phyloP scores from a whole-genome alignment of 176 grass and related monocot species.

The Oryza rufipogon region DNA sequence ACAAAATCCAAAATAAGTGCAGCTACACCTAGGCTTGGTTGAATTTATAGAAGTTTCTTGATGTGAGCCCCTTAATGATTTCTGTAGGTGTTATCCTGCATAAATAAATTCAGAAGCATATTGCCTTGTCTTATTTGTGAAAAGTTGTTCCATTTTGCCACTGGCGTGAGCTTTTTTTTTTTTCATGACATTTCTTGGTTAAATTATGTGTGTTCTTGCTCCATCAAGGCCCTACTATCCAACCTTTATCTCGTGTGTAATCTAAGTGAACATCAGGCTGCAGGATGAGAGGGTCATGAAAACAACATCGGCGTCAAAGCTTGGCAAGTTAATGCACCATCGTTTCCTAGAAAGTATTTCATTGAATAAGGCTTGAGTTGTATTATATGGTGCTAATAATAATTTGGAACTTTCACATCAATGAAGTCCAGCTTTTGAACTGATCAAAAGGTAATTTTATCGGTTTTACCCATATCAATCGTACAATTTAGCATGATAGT shows the following conservation, averaged over 20 bases:
- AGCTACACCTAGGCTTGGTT: too few species aligned
- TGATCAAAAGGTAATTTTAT: background rate
- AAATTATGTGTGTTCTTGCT: background rate
- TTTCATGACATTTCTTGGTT: background rate
- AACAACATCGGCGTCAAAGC: background rate
- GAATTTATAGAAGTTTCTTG: too few species aligned
- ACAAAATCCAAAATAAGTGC: background rate
- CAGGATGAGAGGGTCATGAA: conserved; percentile 10
- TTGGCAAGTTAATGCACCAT: background rate
- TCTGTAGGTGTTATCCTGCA: background rate
- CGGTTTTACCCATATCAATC: background rate
- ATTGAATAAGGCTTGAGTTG: background rate
- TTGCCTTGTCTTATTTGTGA: background rate
- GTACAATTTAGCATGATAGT: background rate
- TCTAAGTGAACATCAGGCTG: background rate
- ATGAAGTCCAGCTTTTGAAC: background rate
- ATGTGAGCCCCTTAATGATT: background rate
- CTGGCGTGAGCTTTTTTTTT: background rate
- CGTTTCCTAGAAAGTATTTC: background rate
- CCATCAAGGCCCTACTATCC: background rate
- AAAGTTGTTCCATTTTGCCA: conserved; percentile 3
- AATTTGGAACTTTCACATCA: background rate
- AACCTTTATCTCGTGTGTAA: background rate
- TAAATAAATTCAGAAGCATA: background rate
- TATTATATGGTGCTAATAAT: background rate